A percentile compares a stretch with the other conserved stretches of the same genome.
These are phyloP conservation scores for Leptoxyphium fumago DNA, from an alignment of 2,329 filamentous ascomycete genomes.

Conservation along the genomic window DNA sequence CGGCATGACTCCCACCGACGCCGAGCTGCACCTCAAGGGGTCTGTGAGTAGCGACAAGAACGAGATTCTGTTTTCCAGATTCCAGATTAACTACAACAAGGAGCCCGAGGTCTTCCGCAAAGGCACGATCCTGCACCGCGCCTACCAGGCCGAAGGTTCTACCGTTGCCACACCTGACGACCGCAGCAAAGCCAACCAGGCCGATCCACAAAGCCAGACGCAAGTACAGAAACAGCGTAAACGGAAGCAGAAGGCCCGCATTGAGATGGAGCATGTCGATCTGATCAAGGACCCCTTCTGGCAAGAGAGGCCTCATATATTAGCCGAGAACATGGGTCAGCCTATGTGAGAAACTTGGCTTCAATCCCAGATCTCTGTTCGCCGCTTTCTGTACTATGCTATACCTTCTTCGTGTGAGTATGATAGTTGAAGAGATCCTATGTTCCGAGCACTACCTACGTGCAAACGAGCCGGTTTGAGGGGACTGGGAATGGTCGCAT, in stretches of 20 bases:
- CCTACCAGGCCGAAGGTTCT: slow-evolving; percentile 38
- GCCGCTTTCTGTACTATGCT: no score
- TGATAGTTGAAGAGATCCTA: no score
- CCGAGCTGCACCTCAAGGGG: slow-evolving; percentile 68
- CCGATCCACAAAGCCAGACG: slow-evolving; percentile 37
- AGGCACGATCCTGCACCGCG: slow-evolving; percentile 72
- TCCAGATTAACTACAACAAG: slow-evolving; percentile 95
- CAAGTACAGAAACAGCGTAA: slow-evolving; percentile 75
- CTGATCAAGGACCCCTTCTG: slow-evolving; percentile 95
- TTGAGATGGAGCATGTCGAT: slow-evolving; percentile 76
- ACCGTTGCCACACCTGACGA: neutral
- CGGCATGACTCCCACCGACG: slow-evolving; percentile 59
- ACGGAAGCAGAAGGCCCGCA: slow-evolving; percentile 60
- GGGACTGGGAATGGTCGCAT: no score
- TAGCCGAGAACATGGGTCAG: slow-evolving; percentile 7
- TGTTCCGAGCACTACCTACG: no score
- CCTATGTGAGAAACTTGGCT: neutral
- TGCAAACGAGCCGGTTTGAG: no score
- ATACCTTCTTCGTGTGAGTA: no score
- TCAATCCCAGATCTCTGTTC: neutral
- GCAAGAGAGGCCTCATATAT: slow-evolving; percentile 65
- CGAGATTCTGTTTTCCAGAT: slow-evolving; percentile 80
- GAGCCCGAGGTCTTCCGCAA: slow-evolving; percentile 87
- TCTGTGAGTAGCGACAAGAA: slow-evolving; percentile 82
- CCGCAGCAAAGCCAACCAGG: neutral